Base-by-base conservation (phyloP, 305 asterid species). In the Solanum hybrid region DNA sequence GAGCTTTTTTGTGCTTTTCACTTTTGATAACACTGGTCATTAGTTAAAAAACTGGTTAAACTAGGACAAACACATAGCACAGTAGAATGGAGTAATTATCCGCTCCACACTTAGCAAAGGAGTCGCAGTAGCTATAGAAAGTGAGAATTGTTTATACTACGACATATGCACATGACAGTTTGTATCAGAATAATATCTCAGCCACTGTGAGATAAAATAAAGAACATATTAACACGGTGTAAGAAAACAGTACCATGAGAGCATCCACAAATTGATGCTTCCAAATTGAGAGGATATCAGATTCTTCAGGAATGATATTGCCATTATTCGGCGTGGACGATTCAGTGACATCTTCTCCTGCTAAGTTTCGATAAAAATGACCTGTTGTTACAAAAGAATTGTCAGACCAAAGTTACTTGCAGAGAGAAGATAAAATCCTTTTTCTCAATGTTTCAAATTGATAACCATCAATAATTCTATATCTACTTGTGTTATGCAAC, bases 211-310 rank as follows among this genome's bases (percentile, higher is more conserved):
- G 29, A 84, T 84, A 4, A 84, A 56, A 51, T 10, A 51, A 51
- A 11, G 32, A 85, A 85, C 20, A 84, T 84, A 51, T 29, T 10
- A 31, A 17, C 31, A 85, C 4, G 16, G n/a, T 22, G 3, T 51
- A 56, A 85, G 75, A 77, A 46, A 86, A 89, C 14, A 66, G 81
- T 95, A 97, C 99, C 97, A 9, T 90, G 87, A 93, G 88, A 16
- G 98, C 99, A 88, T 93, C 95, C 79, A 92, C 64, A 86, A 96
- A 96, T 92, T 96, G 99, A 92, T 93, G 94, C 94, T 93, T 96
- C 99, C 99, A 97, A 88, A 95, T 93, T 75, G 92, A 89, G 89
- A 91, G 89, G 56, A 95, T 66, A 91, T 89, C 75, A 85, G 92
- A 91, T 88, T 94, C 93, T 90, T 90, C 89, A 20, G 90, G 91